Evolutionary conservation across 2,329 filamentous ascomycete species (phyloP).

Genomic region (Trichophyton mentagrophytes): DNA sequence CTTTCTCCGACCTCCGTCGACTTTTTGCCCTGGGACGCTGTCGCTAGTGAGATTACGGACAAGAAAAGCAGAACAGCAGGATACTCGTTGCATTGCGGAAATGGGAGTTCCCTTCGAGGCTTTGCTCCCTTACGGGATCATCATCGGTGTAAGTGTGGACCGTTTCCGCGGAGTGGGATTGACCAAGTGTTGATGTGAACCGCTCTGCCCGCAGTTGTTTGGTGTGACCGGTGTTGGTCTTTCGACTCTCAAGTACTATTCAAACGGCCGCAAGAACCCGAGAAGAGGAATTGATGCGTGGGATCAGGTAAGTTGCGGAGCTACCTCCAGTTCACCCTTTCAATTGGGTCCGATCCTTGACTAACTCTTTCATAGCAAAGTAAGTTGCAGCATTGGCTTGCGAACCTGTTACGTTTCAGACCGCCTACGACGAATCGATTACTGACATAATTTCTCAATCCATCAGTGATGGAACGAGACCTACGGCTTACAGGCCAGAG

Average conservation of each 20-base stretch:
- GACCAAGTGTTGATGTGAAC: slow-evolving; percentile 14
- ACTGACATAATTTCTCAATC: neutral
- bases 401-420: neutral
- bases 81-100: neutral
- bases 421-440: neutral
- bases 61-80: neutral
- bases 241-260: slow-evolving; percentile 44
- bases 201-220: slow-evolving; percentile 40
- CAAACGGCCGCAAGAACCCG: slow-evolving; percentile 50
- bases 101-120: slow-evolving; percentile 58
- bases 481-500: slow-evolving; percentile 48
- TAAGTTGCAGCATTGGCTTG: slow-evolving; percentile 23
- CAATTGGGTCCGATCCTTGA: neutral
- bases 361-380: slow-evolving; percentile 37
- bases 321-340: neutral
- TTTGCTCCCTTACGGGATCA: slow-evolving; percentile 51
- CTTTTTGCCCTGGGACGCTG: neutral
- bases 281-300: slow-evolving; percentile 50
- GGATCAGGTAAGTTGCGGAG: slow-evolving; percentile 44
- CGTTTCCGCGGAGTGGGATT: neutral
- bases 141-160: slow-evolving; percentile 42
- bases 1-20: neutral
- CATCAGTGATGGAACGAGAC: slow-evolving; percentile 55
- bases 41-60: neutral
- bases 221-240: slow-evolving; percentile 47